Base-by-base conservation (phyloP, 495 filamentous ascomycete species). In the Penicillium canariense region DNA sequence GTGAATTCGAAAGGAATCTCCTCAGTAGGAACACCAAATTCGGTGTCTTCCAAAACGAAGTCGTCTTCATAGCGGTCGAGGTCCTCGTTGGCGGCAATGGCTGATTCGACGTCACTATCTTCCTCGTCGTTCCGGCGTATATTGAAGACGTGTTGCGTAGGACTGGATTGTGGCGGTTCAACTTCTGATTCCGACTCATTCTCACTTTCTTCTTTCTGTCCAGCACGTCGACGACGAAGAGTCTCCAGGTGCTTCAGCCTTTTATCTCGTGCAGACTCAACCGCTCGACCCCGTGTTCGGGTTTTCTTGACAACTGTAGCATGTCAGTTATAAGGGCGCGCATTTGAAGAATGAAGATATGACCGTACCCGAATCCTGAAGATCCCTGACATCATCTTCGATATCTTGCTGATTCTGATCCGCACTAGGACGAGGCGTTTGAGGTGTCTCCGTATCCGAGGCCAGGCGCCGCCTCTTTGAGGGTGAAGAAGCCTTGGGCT, bases 1-100 rank as follows among this genome's bases (percentile, higher is more conserved):
- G 84, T 88, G 62, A 90, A 91, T 59, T 90, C 73, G 9, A 95
- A 72, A 0, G 91, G 91, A 2, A 93, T 84, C 3, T 75, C 76
- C 14, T 77, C 68, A 1, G 69, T 76, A 0, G 85, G 88, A 6
- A 78, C 82, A 3, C 89, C 89, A 1, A 91, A 53, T n/a, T 73
- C 73, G 8, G 71, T 77, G 10, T 90, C 87, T 30, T 90, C 84
- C 8, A 77, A 64, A 15, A 95, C 74, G 52, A 91, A 93, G 59
- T 84, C 85, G 12, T 83, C 80, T n/a, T 91, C 81, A 50, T 89
- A 81, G 3, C 83, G 77, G 27, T 87, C 83, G 2, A 77, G 60
- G 48, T 71, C 71, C 52, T 73, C 72, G 44, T 70, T 68, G n/a
- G 61, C 60, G 4, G 56, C 61, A 6, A 75, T 65, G 20, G 62